Conservation (phyloP, 2,329 filamentous ascomycete genomes). For the Apiospora malaysiana region DNA sequence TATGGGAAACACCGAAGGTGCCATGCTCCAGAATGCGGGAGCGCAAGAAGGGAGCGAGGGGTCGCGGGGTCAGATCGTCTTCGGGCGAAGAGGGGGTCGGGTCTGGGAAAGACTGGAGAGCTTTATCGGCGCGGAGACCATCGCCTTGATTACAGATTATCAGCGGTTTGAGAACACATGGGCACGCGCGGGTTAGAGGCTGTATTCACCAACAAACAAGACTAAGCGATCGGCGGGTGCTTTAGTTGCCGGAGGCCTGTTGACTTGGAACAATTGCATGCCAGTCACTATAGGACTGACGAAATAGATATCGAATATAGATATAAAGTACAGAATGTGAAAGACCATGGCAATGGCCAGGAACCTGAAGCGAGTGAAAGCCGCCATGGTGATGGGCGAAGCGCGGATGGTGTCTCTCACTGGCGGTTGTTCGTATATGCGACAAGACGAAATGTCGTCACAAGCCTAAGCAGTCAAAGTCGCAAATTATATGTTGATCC, state of each 20-base stretch:
- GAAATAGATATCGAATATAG: conserved; percentile 99
- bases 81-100: conserved; percentile 71
- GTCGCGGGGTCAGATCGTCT: conserved; percentile 70
- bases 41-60: conserved; percentile 88
- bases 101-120: conserved; percentile 91
- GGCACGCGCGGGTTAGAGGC: not conserved
- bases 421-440: not conserved
- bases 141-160: conserved; percentile 62
- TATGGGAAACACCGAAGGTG: conserved; percentile 97
- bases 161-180: conserved; percentile 26
- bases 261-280: conserved; percentile 81
- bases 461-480: conserved; percentile 8
- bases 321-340: conserved; percentile 91
- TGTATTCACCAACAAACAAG: conserved; percentile 78
- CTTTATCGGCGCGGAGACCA: conserved; percentile 95
- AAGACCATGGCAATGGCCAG: conserved; percentile 88
- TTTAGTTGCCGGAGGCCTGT: conserved; percentile 62
- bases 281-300: conserved; percentile 96
- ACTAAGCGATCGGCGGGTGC: conserved; percentile 90
- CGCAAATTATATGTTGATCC: not conserved
- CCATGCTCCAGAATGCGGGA: conserved; percentile 87
- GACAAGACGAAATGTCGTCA: conserved; percentile 12
- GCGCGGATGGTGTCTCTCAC: not conserved
- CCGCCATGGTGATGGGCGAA: conserved; percentile 53
- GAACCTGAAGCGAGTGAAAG: conserved; percentile 75